Percentiles rank a stretch among this genome's conserved stretches.
Evolutionary conservation across 2,329 filamentous ascomycete genomes (phyloP).

Genomic region (Calonectria henricotiae): DNA sequence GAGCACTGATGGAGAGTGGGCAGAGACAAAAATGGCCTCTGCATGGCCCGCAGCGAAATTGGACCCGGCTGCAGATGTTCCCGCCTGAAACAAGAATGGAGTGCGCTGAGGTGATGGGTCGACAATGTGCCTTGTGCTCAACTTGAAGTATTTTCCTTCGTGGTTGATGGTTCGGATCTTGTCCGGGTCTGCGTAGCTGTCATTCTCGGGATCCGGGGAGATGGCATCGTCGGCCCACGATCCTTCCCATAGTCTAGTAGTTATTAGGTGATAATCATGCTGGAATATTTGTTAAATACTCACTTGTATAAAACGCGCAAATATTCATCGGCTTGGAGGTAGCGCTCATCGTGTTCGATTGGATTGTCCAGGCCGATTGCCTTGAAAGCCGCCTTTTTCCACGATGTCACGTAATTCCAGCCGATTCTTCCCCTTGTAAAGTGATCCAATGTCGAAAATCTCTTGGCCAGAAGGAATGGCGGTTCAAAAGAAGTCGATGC

Average conservation of each 20-base stretch:
- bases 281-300: conserved; percentile 32
- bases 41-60: conserved; percentile 73
- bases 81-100: conserved; percentile 73
- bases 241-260: conserved; percentile 66
- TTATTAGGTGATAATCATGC: not conserved
- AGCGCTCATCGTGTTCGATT: conserved; percentile 75
- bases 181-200: conserved; percentile 72
- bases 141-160: conserved; percentile 70
- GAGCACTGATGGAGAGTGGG: conserved; percentile 67
- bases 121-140: conserved; percentile 65
- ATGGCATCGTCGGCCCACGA: conserved; percentile 74
- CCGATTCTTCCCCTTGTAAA: conserved; percentile 74
- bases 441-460: conserved; percentile 76
- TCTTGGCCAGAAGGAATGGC: conserved; percentile 74
- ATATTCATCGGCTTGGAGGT: conserved; percentile 75
- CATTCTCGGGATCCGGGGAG: conserved; percentile 67
- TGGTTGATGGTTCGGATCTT: conserved; percentile 76
- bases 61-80: conserved; percentile 72
- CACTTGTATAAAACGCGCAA: conserved; percentile 75
- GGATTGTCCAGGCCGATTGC: conserved; percentile 73
- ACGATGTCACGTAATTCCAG: conserved; percentile 77
- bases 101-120: conserved; percentile 73
- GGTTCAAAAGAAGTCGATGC: conserved; percentile 76
- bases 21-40: conserved; percentile 74
- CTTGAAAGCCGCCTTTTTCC: conserved; percentile 73